Base-by-base conservation (phyloP, 805 yeast genomes). In the Allodekkera sacchari region DNA sequence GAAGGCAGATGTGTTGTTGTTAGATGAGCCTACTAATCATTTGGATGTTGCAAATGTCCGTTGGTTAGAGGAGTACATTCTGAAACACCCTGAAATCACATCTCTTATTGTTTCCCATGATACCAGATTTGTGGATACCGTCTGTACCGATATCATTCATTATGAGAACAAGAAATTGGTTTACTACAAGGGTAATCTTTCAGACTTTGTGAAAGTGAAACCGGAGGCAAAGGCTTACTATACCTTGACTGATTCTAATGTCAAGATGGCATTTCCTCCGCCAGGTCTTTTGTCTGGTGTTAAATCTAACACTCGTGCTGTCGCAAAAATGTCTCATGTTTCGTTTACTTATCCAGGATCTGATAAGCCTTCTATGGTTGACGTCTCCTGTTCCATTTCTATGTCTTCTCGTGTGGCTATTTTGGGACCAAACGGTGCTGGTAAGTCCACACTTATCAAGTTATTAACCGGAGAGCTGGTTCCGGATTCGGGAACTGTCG, bases 21-120 rank as follows among this genome's bases (percentile, higher is more conserved):
- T 89, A 53, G 98, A 89, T 63, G 98, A 89, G 74, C 98, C 98
- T 58, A 89, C 98, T 43, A 89, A 89, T 65, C 98, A 89, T 66
- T 75, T 89, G 72, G 98, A 92, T 66, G 96, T 85, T 30, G 66
- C 74, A 27, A 89, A 89, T 49, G 97, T 92, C 37, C 74, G 80
- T 54, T 89, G 98, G 98, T 68, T 89, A 44, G 79, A 85, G 62
- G 87, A 89, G 38, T 92, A 92, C 53, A 69, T 92, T 52, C 66
- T 75, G 23, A 76, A 72, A 34, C 85, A 92, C 59, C 73, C 83
- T 13, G 81, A 85, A 35, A 88, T 92, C 55, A 89, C 98, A 32
- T 84, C 96, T 12, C 68, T 89, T 56, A 89, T 89, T 53, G 97
- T 89, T 45, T 88, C 97, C 32, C 98, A 89, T 71, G 98, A 89